phyloP scores from a whole-genome alignment of 208 protist genomes.

The Acanthamoeba royreba region DNA sequence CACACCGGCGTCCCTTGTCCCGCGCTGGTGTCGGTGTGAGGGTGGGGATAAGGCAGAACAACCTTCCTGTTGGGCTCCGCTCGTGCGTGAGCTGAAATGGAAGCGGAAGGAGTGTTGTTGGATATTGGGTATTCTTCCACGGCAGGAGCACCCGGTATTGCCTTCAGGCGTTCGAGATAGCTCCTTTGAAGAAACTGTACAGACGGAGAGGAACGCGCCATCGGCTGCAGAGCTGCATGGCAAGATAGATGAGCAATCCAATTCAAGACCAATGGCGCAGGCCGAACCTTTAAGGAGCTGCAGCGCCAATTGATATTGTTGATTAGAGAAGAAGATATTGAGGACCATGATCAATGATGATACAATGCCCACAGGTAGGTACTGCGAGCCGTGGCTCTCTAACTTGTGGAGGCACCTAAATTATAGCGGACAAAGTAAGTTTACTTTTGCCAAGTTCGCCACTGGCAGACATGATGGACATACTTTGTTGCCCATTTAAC shows the following conservation, averaged over 20 bases:
- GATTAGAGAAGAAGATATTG: not conserved
- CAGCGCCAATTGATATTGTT: not conserved
- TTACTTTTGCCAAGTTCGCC: not conserved
- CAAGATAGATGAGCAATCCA: not conserved
- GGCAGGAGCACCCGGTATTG: no score
- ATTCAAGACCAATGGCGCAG: not conserved
- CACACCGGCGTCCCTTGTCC: no score
- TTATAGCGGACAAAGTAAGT: not conserved
- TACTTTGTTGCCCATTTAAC: not conserved
- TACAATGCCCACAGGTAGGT: not conserved
- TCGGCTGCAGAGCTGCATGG: not conserved
- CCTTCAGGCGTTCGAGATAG: not conserved
- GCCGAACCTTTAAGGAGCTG: not conserved
- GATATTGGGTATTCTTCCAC: no score
- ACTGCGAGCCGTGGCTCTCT: not conserved
- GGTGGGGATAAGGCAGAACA: not conserved
- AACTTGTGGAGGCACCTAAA: not conserved
- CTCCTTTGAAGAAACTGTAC: not conserved
- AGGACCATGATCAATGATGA: not conserved
- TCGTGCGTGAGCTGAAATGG: no score
- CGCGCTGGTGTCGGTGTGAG: no score
- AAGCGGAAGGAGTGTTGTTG: no score
- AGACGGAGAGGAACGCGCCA: not conserved
- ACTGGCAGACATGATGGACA: not conserved
- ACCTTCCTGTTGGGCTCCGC: not conserved